These are phyloP conservation scores for Kingdonia uniflora DNA, from an alignment of 164 flowering plant genomes.

Conservation along the genomic window DNA sequence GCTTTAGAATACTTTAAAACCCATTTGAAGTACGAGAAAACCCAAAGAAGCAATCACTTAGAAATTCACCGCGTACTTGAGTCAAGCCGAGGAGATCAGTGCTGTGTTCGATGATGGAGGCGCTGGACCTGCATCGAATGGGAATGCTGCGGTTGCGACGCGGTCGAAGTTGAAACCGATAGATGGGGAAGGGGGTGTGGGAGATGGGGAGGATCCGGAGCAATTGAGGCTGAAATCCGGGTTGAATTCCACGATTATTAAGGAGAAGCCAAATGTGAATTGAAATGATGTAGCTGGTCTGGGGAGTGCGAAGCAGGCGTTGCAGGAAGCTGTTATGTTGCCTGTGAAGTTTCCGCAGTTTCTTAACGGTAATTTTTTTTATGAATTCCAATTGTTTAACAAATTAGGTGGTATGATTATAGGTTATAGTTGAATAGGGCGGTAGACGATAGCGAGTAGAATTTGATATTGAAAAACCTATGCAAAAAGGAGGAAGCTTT, in stretches of 20 bases:
- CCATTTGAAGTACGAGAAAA: constrained; percentile 93
- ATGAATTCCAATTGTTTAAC: too few species aligned
- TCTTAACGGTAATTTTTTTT: constrained; percentile 76
- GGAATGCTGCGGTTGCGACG: constrained; percentile 78
- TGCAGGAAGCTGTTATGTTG: constrained; percentile 80
- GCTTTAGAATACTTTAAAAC: constrained; percentile 93
- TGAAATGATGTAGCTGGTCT: constrained; percentile 97
- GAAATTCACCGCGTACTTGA: constrained; percentile 89
- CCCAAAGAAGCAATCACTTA: constrained; percentile 82
- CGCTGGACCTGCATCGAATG: constrained; percentile 58
- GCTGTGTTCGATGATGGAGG: constrained; percentile 88
- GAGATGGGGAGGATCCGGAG: constrained; percentile 82
- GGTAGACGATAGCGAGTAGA: background rate
- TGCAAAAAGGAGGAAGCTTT: too few species aligned
- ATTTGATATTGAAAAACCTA: too few species aligned
- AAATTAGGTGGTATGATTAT: too few species aligned
- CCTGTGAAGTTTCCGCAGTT: constrained; percentile 92
- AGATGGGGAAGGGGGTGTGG: constrained; percentile 38
- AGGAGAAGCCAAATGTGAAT: constrained; percentile 95
- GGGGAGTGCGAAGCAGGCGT: constrained; percentile 83
- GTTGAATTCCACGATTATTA: constrained; percentile 75
- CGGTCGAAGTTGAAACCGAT: constrained; percentile 70
- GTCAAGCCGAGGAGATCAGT: constrained; percentile 97
- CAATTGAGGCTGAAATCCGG: constrained; percentile 75
- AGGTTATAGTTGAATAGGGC: too few species aligned